These are phyloP conservation scores for Hemisphaericaspora lyxosophila DNA, from an alignment of 1,139 yeast genomes.

Conservation along the genomic window DNA sequence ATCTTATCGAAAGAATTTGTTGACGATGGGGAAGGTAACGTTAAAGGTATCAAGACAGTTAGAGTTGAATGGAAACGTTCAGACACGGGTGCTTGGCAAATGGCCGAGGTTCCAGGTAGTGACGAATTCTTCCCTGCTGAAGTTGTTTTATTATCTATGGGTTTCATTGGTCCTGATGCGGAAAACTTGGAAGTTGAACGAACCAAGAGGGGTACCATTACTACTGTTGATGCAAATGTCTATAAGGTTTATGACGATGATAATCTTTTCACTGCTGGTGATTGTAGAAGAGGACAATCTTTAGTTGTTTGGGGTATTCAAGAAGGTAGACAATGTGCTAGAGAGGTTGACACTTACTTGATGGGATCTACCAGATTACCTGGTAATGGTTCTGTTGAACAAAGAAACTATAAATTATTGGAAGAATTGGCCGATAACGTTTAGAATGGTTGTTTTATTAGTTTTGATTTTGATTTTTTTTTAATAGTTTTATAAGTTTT, in stretches of 20 bases:
- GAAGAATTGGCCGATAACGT: slow-evolving; percentile 71
- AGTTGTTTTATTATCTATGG: slow-evolving; percentile 91
- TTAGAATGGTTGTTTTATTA: no score
- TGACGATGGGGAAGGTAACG: slow-evolving; percentile 92
- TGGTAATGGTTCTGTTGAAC: slow-evolving; percentile 89
- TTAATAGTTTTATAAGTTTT: no score
- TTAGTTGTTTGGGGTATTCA: slow-evolving; percentile 99
- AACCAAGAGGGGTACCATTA: slow-evolving; percentile 85
- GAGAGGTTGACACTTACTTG: slow-evolving; percentile 81
- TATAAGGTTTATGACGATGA: slow-evolving; percentile 64
- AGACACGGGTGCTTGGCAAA: slow-evolving; percentile 97
- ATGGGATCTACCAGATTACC: slow-evolving; percentile 83
- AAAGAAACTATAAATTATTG: slow-evolving; percentile 71
- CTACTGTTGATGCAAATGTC: slow-evolving; percentile 64
- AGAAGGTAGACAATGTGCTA: slow-evolving; percentile 98
- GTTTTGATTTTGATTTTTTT: no score
- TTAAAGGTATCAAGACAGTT: slow-evolving; percentile 89
- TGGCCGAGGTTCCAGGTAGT: slow-evolving; percentile 95
- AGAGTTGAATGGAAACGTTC: slow-evolving; percentile 98
- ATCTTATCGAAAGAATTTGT: slow-evolving; percentile 93
- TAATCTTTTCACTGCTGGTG: slow-evolving; percentile 93
- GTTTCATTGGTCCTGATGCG: slow-evolving; percentile 94
- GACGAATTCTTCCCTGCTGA: slow-evolving; percentile 96
- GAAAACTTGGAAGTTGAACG: slow-evolving; percentile 71
- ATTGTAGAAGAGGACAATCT: slow-evolving; percentile 98